Conservation (phyloP, 495 filamentous ascomycete genomes). For the Xylaria telfairii region DNA sequence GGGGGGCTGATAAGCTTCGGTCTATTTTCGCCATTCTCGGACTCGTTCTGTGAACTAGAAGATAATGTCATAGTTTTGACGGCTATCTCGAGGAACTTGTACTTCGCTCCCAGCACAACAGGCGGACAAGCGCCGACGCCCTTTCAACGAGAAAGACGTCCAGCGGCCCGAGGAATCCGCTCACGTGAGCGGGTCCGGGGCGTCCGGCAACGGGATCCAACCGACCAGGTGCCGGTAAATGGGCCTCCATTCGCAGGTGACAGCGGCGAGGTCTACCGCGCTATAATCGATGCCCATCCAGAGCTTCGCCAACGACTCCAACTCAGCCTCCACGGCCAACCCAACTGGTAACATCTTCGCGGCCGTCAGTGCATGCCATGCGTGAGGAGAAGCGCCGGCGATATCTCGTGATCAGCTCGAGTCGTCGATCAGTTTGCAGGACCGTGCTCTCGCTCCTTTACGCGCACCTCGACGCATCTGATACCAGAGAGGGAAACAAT, state of each 20-base stretch:
- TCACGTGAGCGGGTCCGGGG: slow-evolving; percentile 9
- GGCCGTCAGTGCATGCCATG: neutral
- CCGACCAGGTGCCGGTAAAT: neutral
- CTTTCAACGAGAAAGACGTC: neutral
- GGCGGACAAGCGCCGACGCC: neutral
- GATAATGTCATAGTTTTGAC: neutral
- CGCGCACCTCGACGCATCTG: neutral
- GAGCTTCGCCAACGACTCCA: neutral
- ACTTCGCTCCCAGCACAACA: neutral
- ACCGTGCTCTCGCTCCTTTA: neutral
- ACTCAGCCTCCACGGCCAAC: neutral
- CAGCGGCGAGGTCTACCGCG: neutral
- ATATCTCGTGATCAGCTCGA: neutral
- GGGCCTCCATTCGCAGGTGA: neutral
- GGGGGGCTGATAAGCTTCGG: neutral
- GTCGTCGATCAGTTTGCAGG: neutral
- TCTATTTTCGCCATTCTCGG: neutral
- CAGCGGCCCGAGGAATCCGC: neutral
- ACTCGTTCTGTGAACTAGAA: neutral
- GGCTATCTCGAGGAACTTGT: neutral
- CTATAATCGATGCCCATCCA: neutral
- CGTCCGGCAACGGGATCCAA: neutral
- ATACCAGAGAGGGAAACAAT: neutral
- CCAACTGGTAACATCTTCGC: neutral
- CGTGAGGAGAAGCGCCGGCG: neutral